Percentiles rank a stretch among this genome's conserved stretches.
Conservation (phyloP, 768 basidiomycete genomes). For the Podaxis sp. region DNA sequence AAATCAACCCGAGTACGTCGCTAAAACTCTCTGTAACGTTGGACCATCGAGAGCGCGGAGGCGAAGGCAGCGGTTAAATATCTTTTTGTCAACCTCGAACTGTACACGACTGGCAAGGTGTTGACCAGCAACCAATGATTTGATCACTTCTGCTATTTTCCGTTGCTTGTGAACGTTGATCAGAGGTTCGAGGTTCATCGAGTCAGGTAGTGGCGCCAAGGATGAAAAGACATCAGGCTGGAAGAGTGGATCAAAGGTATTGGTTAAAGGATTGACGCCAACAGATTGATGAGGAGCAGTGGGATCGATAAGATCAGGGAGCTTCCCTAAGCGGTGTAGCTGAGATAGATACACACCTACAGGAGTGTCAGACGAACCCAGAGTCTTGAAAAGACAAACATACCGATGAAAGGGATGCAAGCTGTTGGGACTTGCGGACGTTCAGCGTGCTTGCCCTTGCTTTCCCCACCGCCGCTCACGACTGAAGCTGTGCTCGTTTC, state of each 20-base stretch:
- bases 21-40: slow-evolving; percentile 44
- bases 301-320: slow-evolving; percentile 83
- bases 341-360: slow-evolving; percentile 78
- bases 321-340: slow-evolving; percentile 57
- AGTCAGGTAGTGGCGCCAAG: slow-evolving; percentile 66
- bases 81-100: slow-evolving; percentile 68
- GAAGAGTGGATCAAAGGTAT: slow-evolving; percentile 65
- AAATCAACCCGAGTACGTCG: slow-evolving; percentile 21
- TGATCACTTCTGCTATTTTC: slow-evolving; percentile 77
- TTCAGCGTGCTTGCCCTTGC: slow-evolving; percentile 37
- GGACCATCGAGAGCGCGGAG: slow-evolving; percentile 64
- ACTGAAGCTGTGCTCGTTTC: slow-evolving; percentile 53
- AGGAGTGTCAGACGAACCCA: slow-evolving; percentile 10
- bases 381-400: slow-evolving; percentile 20
- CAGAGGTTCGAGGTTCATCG: slow-evolving; percentile 81
- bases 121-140: slow-evolving; percentile 77
- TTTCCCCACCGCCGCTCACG: slow-evolving; percentile 42
- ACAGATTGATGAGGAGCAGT: slow-evolving; percentile 73
- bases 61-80: slow-evolving; percentile 74
- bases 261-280: slow-evolving; percentile 58
- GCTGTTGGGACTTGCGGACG: slow-evolving; percentile 44
- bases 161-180: slow-evolving; percentile 92
- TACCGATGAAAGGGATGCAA: slow-evolving; percentile 86
- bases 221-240: slow-evolving; percentile 80
- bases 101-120: slow-evolving; percentile 76